Evolutionary conservation across 225 moss, liverwort and hornwort species (phyloP).

Genomic region (Asterella californica): DNA sequence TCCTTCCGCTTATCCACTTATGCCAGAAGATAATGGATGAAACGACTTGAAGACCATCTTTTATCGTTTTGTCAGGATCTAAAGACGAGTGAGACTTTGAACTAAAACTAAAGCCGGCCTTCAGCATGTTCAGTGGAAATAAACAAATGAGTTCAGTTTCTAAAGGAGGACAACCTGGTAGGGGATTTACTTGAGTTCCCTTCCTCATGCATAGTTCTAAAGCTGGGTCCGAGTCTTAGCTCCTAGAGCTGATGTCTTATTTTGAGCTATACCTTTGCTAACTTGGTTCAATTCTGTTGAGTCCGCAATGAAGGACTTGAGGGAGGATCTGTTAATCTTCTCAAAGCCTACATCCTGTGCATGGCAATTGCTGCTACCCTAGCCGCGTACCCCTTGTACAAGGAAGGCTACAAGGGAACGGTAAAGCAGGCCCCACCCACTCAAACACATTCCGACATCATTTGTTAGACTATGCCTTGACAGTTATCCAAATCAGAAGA

Average conservation of each 20-base stretch:
- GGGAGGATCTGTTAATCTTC: slow-evolving; percentile 29
- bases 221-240: neutral
- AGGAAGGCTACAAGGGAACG: slow-evolving; percentile 33
- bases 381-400: slow-evolving; percentile 32
- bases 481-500: too few species aligned
- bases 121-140: too few species aligned
- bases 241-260: neutral
- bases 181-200: too few species aligned
- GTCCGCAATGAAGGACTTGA: slow-evolving; percentile 26
- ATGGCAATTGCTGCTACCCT: slow-evolving; percentile 33
- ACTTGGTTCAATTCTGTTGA: neutral
- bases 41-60: too few species aligned
- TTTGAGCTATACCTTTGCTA: neutral
- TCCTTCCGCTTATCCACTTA: neutral
- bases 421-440: slow-evolving; percentile 13
- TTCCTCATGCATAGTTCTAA: too few species aligned
- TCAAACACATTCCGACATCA: neutral
- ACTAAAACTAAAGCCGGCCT: too few species aligned
- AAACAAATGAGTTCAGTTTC: too few species aligned
- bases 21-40: too few species aligned
- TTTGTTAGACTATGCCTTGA: neutral
- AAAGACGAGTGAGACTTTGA: too few species aligned
- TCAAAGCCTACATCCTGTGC: slow-evolving; percentile 40
- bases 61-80: too few species aligned
- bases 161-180: too few species aligned